Evolutionary conservation across 805 yeast species (phyloP), one percentile per base, ranked within the genome.

Genomic region (Candida morakotiae): DNA sequence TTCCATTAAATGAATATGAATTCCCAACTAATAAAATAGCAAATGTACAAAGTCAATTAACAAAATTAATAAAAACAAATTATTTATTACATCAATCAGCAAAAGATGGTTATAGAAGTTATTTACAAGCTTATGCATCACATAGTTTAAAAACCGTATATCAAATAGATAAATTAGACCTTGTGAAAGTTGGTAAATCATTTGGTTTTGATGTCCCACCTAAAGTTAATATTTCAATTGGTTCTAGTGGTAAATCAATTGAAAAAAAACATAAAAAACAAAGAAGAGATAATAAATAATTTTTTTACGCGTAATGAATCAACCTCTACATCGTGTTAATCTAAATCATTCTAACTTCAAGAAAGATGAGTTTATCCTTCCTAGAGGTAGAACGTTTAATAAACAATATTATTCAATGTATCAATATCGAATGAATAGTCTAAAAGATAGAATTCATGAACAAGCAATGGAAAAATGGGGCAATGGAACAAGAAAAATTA

Each of bases 181-280:
- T 93, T 46, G 91, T 81, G 24, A 93, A 91, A 67, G 97, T 93
- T 21, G 98, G 97, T 38, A 86, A 83, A 60, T 83, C 95, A 10
- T 93, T 86, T 61, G 99, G 99, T 8, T 93, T 93, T 66, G 80
- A 81, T 26, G 82, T 87, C 18, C 98, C 98, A 34, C 98, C 98
- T 46, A 88, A 88, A 68, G 98, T 93, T 38, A 93, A 93, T 56
- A 88, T 93, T 46, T 82, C 95, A 28, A 88, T 93, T 50, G 98
- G 98, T 17, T 87, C 96, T 33, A 85, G 96, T 58, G 91, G 89
- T 9, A 79, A 81, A 60, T 69, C 82, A 9, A 54, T 67, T 40
- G 74, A 69, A 45, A 68, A 64, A 52, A 69, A 67, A 59, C 71
- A 67, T 48, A 64, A 69, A 53, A 67, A 68, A 51, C 72, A 67